A percentile compares a stretch with the other conserved stretches of the same genome.
phyloP scores from a whole-genome alignment of 78 protist genomes.

The Tieghemostelium lacteum region DNA sequence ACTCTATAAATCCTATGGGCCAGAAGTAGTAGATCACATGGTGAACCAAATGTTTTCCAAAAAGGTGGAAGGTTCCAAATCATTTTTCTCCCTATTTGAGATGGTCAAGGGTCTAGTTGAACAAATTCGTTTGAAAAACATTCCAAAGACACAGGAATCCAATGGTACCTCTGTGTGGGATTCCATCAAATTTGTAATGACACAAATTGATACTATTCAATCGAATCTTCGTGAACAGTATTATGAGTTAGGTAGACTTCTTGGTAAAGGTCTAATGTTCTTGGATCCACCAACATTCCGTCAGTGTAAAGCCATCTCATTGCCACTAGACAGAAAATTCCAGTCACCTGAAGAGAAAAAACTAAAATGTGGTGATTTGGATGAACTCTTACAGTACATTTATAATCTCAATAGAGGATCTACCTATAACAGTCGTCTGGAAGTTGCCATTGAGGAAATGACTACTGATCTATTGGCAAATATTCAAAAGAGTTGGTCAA shows the following conservation, averaged over 20 bases:
- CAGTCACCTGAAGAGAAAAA: conserved; percentile 13
- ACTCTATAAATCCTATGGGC: conserved; percentile 65
- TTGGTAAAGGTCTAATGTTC: conserved; percentile 68
- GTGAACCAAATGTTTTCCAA: conserved; percentile 57
- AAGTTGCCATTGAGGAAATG: conserved; percentile 74
- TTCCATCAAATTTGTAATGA: conserved; percentile 52
- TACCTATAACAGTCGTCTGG: conserved; percentile 50
- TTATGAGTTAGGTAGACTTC: conserved; percentile 70
- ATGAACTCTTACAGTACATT: conserved; percentile 33
- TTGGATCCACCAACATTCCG: conserved; percentile 69
- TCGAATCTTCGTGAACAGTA: conserved; percentile 63
- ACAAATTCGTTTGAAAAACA: conserved; percentile 52
- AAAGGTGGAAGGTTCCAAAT: conserved; percentile 25
- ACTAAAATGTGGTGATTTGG: conserved; percentile 65
- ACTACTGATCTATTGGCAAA: conserved; percentile 22
- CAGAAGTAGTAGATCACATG: conserved; percentile 76
- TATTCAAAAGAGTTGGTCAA: conserved; percentile 64
- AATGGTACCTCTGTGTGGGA: conserved; percentile 78
- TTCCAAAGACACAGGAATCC: conserved; percentile 24
- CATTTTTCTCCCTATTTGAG: conserved; percentile 56
- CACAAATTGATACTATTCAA: conserved; percentile 60
- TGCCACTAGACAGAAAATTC: conserved; percentile 55
- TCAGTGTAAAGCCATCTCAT: conserved; percentile 74
- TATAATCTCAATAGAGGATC: conserved; percentile 43
- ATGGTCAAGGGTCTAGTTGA: conserved; percentile 36